phyloP scores from a whole-genome alignment of 1,284 basidiomycete species.

The Paramarasmius palmivorus region DNA sequence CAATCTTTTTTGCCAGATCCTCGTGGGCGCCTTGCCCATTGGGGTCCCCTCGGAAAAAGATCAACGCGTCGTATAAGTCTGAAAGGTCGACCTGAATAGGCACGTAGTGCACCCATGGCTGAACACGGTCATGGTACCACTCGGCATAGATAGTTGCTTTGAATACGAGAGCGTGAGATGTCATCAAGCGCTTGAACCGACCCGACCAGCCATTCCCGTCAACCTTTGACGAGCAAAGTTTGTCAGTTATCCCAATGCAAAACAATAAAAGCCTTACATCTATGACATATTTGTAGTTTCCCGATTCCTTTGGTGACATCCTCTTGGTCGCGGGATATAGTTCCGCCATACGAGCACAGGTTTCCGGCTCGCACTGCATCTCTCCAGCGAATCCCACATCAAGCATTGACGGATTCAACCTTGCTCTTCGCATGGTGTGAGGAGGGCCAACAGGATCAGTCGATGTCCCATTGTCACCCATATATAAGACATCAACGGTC shows the following conservation, averaged over 20 bases:
- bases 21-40: constrained; percentile 45
- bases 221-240: constrained; percentile 33
- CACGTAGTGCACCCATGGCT: constrained; percentile 55
- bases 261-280: constrained; percentile 44
- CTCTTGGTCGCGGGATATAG: constrained; percentile 49
- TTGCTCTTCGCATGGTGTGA: constrained; percentile 31
- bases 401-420: constrained; percentile 50
- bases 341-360: constrained; percentile 37
- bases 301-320: constrained; percentile 46
- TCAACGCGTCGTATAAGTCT: constrained; percentile 50
- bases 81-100: constrained; percentile 49
- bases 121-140: constrained; percentile 50
- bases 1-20: constrained; percentile 50
- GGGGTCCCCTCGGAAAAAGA: constrained; percentile 50
- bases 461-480: constrained; percentile 12
- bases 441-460: constrained; percentile 43
- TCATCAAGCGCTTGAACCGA: constrained; percentile 66
- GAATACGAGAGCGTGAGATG: constrained; percentile 62
- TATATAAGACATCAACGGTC: constrained; percentile 30
- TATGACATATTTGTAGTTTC: constrained; percentile 65
- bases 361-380: constrained; percentile 39
- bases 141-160: constrained; percentile 72
- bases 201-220: constrained; percentile 75
- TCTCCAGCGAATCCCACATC: constrained; percentile 59
- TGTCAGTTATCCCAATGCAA: not conserved